Conservation (phyloP, 129 eudicot genomes). For the Heracleum sosnowskyi region DNA sequence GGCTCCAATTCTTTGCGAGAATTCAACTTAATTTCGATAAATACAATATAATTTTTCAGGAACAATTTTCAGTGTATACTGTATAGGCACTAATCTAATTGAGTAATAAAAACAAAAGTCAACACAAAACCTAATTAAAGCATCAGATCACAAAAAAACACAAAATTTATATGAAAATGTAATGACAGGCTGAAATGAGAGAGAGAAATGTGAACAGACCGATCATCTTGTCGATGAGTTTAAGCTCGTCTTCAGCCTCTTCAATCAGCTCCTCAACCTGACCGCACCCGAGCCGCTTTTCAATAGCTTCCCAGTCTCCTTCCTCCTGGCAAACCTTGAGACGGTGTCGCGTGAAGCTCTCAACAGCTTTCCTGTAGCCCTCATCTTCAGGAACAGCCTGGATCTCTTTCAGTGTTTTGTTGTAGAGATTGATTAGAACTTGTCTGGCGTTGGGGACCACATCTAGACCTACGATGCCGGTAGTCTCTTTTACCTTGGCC, state of each 20-base stretch:
- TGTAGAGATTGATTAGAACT: constrained; percentile 50
- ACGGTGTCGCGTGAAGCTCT: constrained; percentile 90
- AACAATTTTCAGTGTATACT: background rate
- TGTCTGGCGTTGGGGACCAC: constrained; percentile 78
- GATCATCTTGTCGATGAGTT: constrained; percentile 61
- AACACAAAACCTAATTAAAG: background rate
- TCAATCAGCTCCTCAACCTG: constrained; percentile 92
- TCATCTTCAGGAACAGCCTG: constrained; percentile 88
- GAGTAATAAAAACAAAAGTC: background rate
- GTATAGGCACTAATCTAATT: background rate
- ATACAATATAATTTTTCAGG: too few species aligned
- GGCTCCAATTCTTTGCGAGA: background rate
- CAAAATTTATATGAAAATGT: background rate
- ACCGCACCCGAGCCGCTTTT: constrained; percentile 81
- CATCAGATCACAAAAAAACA: background rate
- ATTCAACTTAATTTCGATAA: background rate
- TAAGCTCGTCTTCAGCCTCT: constrained; percentile 92
- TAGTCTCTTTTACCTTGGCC: constrained; percentile 67
- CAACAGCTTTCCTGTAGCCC: constrained; percentile 87
- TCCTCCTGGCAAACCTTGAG: constrained; percentile 84
- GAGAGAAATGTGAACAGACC: constrained; percentile 34
- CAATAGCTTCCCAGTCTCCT: constrained; percentile 80
- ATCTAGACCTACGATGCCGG: constrained; percentile 73
- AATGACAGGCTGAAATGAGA: background rate
- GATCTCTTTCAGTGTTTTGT: constrained; percentile 86